Evolutionary conservation across 371 early-diverging fungal genomes (phyloP).

Genomic region (Mucor plumbeus): DNA sequence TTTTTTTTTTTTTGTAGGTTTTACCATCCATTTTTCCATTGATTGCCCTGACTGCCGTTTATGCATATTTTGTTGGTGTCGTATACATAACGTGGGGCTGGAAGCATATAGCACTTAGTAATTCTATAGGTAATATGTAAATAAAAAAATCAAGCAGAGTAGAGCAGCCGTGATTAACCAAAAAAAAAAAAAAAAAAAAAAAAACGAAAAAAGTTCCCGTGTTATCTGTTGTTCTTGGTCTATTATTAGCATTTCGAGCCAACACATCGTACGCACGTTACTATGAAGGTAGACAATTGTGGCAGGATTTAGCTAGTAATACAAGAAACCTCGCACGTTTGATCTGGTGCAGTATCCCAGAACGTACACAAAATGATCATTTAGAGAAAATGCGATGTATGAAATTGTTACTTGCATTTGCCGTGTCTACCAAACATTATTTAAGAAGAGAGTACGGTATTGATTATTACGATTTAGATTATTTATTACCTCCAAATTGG

Average conservation of each 20-base stretch:
- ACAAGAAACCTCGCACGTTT: slow-evolving; percentile 66
- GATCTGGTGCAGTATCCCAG: slow-evolving; percentile 68
- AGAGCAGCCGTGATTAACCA: no score
- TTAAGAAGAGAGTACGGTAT: slow-evolving; percentile 70
- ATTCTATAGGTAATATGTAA: slow-evolving; percentile 37
- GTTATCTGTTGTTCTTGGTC: slow-evolving; percentile 69
- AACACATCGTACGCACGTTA: slow-evolving; percentile 82
- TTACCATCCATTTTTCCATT: slow-evolving; percentile 42
- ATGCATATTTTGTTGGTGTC: slow-evolving; percentile 36
- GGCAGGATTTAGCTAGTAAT: slow-evolving; percentile 63
- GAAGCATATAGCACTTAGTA: slow-evolving; percentile 38
- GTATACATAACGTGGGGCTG: slow-evolving; percentile 38
- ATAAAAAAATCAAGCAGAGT: neutral
- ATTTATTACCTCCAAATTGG: slow-evolving; percentile 58
- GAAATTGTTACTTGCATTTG: slow-evolving; percentile 75
- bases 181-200: no score
- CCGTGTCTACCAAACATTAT: slow-evolving; percentile 73
- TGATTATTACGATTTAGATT: slow-evolving; percentile 59
- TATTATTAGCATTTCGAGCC: slow-evolving; percentile 78
- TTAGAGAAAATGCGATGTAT: slow-evolving; percentile 74
- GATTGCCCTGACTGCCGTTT: slow-evolving; percentile 33
- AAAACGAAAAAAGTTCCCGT: slow-evolving; percentile 42
- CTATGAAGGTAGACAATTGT: slow-evolving; percentile 75
- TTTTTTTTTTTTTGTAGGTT: slow-evolving; percentile 33
- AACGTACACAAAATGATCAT: slow-evolving; percentile 53